Conservation (phyloP, 1,284 basidiomycete species). For the Apiotrichum veenhuisii region DNA sequence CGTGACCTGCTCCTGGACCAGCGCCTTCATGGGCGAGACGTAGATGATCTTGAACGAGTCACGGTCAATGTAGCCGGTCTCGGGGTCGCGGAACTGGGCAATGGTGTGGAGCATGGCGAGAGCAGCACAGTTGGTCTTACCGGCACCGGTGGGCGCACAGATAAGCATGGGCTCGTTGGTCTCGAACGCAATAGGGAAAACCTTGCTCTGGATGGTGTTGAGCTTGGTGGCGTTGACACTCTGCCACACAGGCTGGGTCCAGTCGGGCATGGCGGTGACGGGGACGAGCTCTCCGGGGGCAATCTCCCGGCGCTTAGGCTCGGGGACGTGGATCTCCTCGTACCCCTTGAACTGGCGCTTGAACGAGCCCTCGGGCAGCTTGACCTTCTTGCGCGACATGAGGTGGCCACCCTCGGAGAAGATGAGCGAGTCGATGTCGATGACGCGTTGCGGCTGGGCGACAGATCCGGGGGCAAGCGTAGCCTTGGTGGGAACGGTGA, state of each 20-base stretch:
- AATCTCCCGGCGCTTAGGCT: slow-evolving; percentile 74
- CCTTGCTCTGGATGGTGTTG: slow-evolving; percentile 90
- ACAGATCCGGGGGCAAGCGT: slow-evolving; percentile 85
- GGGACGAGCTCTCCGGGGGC: slow-evolving; percentile 67
- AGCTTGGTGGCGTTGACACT: slow-evolving; percentile 55
- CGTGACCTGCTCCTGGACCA: slow-evolving; percentile 95
- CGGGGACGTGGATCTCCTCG: slow-evolving; percentile 96
- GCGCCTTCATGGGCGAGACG: slow-evolving; percentile 97
- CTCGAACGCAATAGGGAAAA: slow-evolving; percentile 90
- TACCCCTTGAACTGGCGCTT: slow-evolving; percentile 95
- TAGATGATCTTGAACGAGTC: slow-evolving; percentile 97
- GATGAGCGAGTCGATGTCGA: slow-evolving; percentile 92
- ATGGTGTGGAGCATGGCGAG: slow-evolving; percentile 86
- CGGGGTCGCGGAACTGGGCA: slow-evolving; percentile 74
- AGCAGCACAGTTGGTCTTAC: slow-evolving; percentile 99
- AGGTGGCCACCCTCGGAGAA: slow-evolving; percentile 94
- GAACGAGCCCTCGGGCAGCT: slow-evolving; percentile 95
- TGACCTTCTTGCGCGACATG: slow-evolving; percentile 98
- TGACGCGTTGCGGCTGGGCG: slow-evolving; percentile 75
- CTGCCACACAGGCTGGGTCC: slow-evolving; percentile 81
- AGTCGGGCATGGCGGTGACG: slow-evolving; percentile 71
- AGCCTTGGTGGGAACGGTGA: slow-evolving; percentile 72
- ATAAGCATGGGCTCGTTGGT: slow-evolving; percentile 91
- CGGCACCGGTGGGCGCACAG: slow-evolving; percentile 97
- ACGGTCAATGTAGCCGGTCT: slow-evolving; percentile 79